Conservation (phyloP, 2,329 filamentous ascomycete species). For the Polytolypa hystricis region DNA sequence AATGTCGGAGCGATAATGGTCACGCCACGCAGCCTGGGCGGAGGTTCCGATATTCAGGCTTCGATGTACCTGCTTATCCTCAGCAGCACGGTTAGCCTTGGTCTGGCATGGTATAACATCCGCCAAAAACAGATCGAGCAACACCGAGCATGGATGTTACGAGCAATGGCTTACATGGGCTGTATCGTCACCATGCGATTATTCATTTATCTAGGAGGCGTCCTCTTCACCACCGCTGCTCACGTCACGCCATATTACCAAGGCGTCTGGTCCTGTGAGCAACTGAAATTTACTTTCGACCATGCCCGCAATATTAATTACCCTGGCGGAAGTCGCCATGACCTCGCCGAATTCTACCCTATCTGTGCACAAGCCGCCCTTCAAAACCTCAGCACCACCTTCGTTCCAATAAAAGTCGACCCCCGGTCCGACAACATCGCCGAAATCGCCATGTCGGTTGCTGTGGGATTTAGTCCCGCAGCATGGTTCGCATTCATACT, state of each 20-base stretch:
- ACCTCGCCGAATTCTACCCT: conserved; percentile 12
- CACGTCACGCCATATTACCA: too few species aligned
- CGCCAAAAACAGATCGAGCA: conserved; percentile 51
- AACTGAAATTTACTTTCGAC: conserved; percentile 36
- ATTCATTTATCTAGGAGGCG: conserved; percentile 30
- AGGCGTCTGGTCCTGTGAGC: conserved; percentile 34
- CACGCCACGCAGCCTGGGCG: conserved; percentile 41
- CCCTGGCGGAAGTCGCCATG: conserved; percentile 21
- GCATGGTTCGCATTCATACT: conserved; percentile 45
- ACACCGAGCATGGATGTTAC: conserved; percentile 53
- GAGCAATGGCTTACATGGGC: conserved; percentile 37
- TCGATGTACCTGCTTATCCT: conserved; percentile 35
- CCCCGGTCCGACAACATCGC: background rate
- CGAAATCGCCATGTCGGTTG: conserved; percentile 11
- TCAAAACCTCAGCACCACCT: background rate
- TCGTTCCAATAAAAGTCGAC: conserved; percentile 4
- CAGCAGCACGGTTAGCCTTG: conserved; percentile 33
- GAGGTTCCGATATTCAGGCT: conserved; percentile 40
- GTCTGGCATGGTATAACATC: conserved; percentile 44
- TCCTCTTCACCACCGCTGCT: conserved; percentile 9
- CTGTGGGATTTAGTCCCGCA: conserved; percentile 36
- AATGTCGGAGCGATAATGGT: conserved; percentile 45
- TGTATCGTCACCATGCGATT: conserved; percentile 19
- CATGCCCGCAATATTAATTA: too few species aligned
- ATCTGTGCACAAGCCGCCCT: background rate